These are phyloP conservation scores for Trifolium repens DNA, from an alignment of 306 rosid genomes.

Conservation along the genomic window DNA sequence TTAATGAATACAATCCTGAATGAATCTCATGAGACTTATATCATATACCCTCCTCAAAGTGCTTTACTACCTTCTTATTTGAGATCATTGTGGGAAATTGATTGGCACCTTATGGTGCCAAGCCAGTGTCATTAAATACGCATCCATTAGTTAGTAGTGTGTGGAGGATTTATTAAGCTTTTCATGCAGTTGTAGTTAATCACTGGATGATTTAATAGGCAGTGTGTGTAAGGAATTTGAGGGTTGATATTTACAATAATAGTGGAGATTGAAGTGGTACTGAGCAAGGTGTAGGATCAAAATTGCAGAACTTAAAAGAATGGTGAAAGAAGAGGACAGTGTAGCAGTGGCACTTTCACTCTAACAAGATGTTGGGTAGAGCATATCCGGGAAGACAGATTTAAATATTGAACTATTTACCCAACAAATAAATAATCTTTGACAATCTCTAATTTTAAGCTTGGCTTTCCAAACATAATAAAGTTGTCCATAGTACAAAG, in stretches of 20 bases:
- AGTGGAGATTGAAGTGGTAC: slow-evolving; percentile 11
- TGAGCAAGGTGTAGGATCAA: slow-evolving; percentile 20
- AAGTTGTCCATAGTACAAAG: slow-evolving; percentile 1
- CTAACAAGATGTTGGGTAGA: neutral
- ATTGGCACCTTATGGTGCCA: neutral
- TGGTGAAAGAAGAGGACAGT: slow-evolving; percentile 9
- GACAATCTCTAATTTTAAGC: slow-evolving; percentile 14
- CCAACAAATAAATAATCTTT: neutral
- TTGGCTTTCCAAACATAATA: slow-evolving; percentile 1
- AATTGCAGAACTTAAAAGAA: slow-evolving; percentile 20
- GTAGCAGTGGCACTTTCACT: slow-evolving; percentile 1
- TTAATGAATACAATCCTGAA: slow-evolving; percentile 19
- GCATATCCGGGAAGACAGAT: slow-evolving; percentile 1
- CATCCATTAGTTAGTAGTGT: slow-evolving; percentile 3
- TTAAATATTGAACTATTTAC: slow-evolving; percentile 25
- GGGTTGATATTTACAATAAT: slow-evolving; percentile 19
- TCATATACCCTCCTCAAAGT: neutral
- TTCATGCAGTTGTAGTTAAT: slow-evolving; percentile 22
- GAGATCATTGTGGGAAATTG: neutral
- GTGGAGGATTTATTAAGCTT: neutral
- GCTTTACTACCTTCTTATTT: slow-evolving; percentile 2
- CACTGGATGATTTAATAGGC: slow-evolving; percentile 8
- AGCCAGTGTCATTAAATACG: slow-evolving; percentile 10
- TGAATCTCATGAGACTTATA: neutral
- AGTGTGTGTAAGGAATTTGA: slow-evolving; percentile 7